Conservation (phyloP, 1,139 yeast genomes). For the Suhomyces maxii region DNA sequence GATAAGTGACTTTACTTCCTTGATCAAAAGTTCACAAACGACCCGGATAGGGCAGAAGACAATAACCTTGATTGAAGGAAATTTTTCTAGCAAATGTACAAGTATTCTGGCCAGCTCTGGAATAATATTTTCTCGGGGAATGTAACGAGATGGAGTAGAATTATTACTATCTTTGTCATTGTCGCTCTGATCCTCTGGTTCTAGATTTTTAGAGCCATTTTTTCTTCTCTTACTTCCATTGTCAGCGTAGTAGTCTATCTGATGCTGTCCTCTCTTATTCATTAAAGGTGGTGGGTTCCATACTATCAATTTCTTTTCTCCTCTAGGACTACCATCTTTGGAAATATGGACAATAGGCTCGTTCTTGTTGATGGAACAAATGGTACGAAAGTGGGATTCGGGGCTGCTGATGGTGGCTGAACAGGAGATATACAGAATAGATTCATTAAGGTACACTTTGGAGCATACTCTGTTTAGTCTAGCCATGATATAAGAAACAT, state of each 20-base stretch:
- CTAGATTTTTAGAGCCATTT: no score
- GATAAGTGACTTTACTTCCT: conserved; percentile 60
- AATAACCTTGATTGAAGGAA: conserved; percentile 62
- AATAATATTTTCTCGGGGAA: conserved; percentile 66
- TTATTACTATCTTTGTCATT: no score
- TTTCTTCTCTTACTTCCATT: not conserved
- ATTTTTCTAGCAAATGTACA: conserved; percentile 58
- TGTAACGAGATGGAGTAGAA: conserved; percentile 17
- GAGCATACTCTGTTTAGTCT: conserved; percentile 64
- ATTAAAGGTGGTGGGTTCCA: conserved; percentile 81
- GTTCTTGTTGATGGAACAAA: conserved; percentile 61
- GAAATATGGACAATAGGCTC: conserved; percentile 52
- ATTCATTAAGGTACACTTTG: conserved; percentile 8
- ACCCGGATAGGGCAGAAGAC: conserved; percentile 87
- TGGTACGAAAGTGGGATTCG: conserved; percentile 60
- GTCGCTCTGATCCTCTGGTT: no score
- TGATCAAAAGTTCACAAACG: conserved; percentile 84
- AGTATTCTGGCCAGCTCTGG: conserved; percentile 74
- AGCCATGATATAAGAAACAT: conserved; percentile 83
- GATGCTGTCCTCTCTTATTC: conserved; percentile 49
- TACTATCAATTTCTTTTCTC: conserved; percentile 68
- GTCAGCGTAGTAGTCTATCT: not conserved
- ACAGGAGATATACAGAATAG: conserved; percentile 74
- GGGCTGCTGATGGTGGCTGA: conserved; percentile 91
- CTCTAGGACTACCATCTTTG: conserved; percentile 87